Evolutionary conservation across 2,329 filamentous ascomycete species (phyloP).

Genomic region (Sporothrix phasma): DNA sequence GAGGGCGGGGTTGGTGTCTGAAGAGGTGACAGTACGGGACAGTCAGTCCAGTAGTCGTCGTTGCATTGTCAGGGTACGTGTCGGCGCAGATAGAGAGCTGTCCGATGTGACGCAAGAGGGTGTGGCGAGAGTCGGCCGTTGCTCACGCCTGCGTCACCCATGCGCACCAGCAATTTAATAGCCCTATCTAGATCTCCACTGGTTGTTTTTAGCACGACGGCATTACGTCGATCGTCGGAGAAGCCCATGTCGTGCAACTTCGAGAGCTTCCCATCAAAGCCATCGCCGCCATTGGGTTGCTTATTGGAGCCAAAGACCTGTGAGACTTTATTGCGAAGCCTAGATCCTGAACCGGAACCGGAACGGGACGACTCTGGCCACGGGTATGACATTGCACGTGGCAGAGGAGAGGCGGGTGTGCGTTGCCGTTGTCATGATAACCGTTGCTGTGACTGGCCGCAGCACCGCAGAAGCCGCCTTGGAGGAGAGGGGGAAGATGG

Average conservation of each 20-base stretch:
- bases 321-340: slow-evolving; percentile 49
- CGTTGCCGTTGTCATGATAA: slow-evolving; percentile 18
- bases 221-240: slow-evolving; percentile 68
- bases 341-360: slow-evolving; percentile 28
- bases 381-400: slow-evolving; percentile 14
- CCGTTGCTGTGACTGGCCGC: background rate
- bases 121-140: slow-evolving; percentile 28
- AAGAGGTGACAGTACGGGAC: slow-evolving; percentile 20
- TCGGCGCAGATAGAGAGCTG: slow-evolving; percentile 34
- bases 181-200: slow-evolving; percentile 78
- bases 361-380: slow-evolving; percentile 23
- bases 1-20: slow-evolving; percentile 28
- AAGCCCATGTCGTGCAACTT: slow-evolving; percentile 89
- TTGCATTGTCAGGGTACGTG: slow-evolving; percentile 37
- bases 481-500: slow-evolving; percentile 55
- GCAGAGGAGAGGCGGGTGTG: slow-evolving; percentile 27
- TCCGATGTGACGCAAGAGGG: slow-evolving; percentile 37
- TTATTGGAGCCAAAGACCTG: slow-evolving; percentile 61
- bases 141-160: slow-evolving; percentile 71
- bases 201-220: slow-evolving; percentile 66
- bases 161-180: slow-evolving; percentile 70
- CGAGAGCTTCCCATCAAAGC: slow-evolving; percentile 65
- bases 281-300: slow-evolving; percentile 32
- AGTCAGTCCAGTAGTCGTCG: slow-evolving; percentile 17
- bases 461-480: slow-evolving; percentile 33